Conservation (phyloP, 495 filamentous ascomycete species). For the Evernia prunastri region DNA sequence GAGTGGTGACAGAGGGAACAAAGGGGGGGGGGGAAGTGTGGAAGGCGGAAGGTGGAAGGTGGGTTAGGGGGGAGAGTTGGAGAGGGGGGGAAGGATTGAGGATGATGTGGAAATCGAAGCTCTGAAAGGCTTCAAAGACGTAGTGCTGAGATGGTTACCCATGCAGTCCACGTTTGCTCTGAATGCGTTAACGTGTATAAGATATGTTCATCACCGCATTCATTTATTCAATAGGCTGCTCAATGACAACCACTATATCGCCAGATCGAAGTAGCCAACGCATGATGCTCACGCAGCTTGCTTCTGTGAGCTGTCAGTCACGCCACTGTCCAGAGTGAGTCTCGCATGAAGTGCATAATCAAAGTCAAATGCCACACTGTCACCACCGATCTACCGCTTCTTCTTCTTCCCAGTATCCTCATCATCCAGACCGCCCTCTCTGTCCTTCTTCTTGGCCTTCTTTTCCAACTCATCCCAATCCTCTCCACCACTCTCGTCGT, state of each 20-base stretch:
- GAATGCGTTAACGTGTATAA: not conserved
- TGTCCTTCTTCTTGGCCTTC: constrained; percentile 83
- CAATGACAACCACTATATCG: not conserved
- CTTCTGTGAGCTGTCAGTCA: not conserved
- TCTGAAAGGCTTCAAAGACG: too few species aligned
- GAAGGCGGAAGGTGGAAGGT: too few species aligned
- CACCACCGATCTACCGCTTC: constrained; percentile 37
- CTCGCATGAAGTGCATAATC: not conserved
- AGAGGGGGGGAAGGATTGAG: too few species aligned
- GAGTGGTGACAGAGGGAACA: too few species aligned
- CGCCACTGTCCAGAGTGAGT: not conserved
- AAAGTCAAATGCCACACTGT: not conserved
- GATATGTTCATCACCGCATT: not conserved
- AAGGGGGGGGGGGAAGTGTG: too few species aligned
- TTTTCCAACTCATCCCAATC: constrained; percentile 90
- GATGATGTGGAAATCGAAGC: too few species aligned
- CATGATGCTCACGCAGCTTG: not conserved
- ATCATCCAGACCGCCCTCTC: constrained; percentile 64
- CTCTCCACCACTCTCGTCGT: constrained; percentile 76
- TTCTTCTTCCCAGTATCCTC: constrained; percentile 58
- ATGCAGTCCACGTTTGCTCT: too few species aligned
- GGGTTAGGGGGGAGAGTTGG: too few species aligned
- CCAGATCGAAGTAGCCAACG: not conserved
- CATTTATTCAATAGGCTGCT: not conserved
- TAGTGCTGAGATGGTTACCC: too few species aligned